These are phyloP conservation scores for Aspergillus unguis DNA, from an alignment of 2,329 filamentous ascomycete genomes.

Conservation along the genomic window DNA sequence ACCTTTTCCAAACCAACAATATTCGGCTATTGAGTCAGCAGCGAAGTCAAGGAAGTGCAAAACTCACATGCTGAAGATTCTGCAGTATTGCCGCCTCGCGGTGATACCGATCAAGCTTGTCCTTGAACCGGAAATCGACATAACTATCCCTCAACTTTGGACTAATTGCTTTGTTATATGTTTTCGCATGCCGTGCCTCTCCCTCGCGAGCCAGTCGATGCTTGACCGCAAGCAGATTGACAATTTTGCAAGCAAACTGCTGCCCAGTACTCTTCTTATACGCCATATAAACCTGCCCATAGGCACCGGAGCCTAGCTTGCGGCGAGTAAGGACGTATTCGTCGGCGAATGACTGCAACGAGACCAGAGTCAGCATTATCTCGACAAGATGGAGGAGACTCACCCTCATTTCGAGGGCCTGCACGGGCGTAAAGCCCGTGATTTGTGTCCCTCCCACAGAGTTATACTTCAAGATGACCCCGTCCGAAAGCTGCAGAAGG, in stretches of 20 bases:
- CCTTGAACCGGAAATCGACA: not conserved
- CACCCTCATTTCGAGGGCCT: conserved; percentile 37
- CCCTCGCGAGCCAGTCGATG: conserved; percentile 3
- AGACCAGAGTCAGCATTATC: not conserved
- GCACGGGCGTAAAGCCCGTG: conserved; percentile 23
- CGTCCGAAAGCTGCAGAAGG: conserved; percentile 28
- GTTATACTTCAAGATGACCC: conserved; percentile 21
- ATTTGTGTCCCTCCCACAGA: conserved; percentile 6
- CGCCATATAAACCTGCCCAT: conserved; percentile 45
- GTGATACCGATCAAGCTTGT: conserved; percentile 32
- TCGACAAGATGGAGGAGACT: not conserved
- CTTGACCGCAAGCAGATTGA: conserved; percentile 35
- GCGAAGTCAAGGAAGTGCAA: not conserved
- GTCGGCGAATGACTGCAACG: conserved; percentile 29
- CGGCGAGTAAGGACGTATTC: conserved; percentile 39
- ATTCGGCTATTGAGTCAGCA: conserved; percentile 48
- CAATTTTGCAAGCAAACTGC: conserved; percentile 47
- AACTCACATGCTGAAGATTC: conserved; percentile 50
- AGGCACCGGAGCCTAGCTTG: conserved; percentile 42
- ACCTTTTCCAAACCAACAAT: conserved; percentile 58
- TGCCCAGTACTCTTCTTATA: conserved; percentile 28
- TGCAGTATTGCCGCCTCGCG: conserved; percentile 49
- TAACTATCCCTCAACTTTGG: not conserved
- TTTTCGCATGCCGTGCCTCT: not conserved
- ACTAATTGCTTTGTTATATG: not conserved